Evolutionary conservation across 352 stramenopile species (phyloP).

Genomic region (Phytophthora syringae): DNA sequence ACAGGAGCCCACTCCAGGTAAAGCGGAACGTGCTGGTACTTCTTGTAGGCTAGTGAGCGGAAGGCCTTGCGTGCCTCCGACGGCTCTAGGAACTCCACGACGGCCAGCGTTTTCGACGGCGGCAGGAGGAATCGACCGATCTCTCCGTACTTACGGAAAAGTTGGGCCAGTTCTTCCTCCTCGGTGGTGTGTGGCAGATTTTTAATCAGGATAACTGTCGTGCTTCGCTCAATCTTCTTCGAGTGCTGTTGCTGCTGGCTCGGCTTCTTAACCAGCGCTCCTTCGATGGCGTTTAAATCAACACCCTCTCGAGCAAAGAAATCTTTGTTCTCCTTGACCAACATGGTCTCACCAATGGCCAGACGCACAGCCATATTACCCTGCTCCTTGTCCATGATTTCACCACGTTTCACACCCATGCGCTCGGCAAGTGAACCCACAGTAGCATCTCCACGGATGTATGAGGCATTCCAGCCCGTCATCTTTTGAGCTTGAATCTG

Average conservation of each 20-base stretch:
- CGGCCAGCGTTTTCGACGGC: conserved; percentile 94
- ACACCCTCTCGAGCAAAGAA: conserved; percentile 96
- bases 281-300: conserved; percentile 94
- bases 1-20: conserved; percentile 99
- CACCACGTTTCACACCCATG: conserved; percentile 93
- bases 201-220: conserved; percentile 97
- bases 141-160: conserved; percentile 94
- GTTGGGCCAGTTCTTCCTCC: conserved; percentile 93
- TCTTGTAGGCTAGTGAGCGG: conserved; percentile 97
- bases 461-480: conserved; percentile 96
- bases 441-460: conserved; percentile 76
- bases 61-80: conserved; percentile 96
- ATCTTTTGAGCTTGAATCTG: conserved; percentile 81
- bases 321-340: conserved; percentile 98
- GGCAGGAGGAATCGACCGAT: conserved; percentile 90
- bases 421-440: conserved; percentile 81
- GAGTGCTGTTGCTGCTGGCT: conserved; percentile 41
- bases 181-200: conserved; percentile 97
- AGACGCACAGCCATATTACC: conserved; percentile 98
- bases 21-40: conserved; percentile 98
- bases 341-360: conserved; percentile 97
- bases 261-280: conserved; percentile 67
- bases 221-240: conserved; percentile 91
- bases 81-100: conserved; percentile 97
- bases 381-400: conserved; percentile 95